Conservation (phyloP, 2,329 filamentous ascomycete species). For the Ceratocystis harringtonii region DNA sequence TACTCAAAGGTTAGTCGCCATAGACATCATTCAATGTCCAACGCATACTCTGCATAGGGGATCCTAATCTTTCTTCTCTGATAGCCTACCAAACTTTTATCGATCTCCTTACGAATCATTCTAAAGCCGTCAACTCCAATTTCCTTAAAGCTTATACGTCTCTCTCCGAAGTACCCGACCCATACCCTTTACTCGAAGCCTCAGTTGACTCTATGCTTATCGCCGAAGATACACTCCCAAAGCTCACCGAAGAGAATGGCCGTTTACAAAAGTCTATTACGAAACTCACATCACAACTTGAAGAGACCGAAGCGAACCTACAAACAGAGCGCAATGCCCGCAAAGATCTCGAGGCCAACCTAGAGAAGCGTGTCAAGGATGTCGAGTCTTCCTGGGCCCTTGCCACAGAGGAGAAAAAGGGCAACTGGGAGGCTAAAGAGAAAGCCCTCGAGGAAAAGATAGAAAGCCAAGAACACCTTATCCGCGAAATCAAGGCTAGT, state of each 20-base stretch:
- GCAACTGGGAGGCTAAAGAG: constrained; percentile 94
- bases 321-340: constrained; percentile 60
- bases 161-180: constrained; percentile 87
- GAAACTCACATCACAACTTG: constrained; percentile 63
- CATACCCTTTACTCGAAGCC: constrained; percentile 88
- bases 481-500: constrained; percentile 91
- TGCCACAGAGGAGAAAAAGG: constrained; percentile 81
- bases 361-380: constrained; percentile 72
- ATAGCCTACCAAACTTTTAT: constrained; percentile 93
- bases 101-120: constrained; percentile 88
- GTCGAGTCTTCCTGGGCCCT: constrained; percentile 81
- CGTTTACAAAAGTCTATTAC: constrained; percentile 67
- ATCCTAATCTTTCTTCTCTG: constrained; percentile 10
- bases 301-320: constrained; percentile 66
- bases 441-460: constrained; percentile 81
- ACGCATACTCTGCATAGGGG: background rate
- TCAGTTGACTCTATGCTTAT: constrained; percentile 77
- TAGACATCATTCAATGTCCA: background rate
- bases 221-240: constrained; percentile 83
- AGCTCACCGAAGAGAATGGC: constrained; percentile 74
- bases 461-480: constrained; percentile 77
- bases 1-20: constrained; percentile 56
- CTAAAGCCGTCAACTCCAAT: constrained; percentile 81
- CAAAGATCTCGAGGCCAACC: constrained; percentile 58
- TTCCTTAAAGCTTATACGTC: constrained; percentile 89